phyloP scores from a whole-genome alignment of 352 stramenopile genomes.

The Phytophthora syringae region DNA sequence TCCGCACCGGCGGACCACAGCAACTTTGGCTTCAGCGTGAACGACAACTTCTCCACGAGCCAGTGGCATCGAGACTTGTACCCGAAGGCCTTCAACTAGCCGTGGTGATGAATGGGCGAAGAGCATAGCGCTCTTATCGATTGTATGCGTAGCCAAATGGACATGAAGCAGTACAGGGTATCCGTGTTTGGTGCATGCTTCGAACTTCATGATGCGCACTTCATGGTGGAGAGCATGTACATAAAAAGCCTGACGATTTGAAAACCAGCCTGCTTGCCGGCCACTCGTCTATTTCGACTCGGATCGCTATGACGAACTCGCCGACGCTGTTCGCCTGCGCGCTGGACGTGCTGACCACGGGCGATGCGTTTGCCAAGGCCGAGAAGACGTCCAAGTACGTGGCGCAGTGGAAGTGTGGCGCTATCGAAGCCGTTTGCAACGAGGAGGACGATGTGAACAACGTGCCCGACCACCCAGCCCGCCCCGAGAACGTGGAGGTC shows the following conservation, averaged over 20 bases:
- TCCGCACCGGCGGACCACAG: not conserved
- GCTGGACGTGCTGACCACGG: slow-evolving; percentile 49
- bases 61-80: slow-evolving; percentile 43
- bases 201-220: too few relatives aligned
- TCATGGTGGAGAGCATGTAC: too few relatives aligned
- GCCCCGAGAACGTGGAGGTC: slow-evolving; percentile 52
- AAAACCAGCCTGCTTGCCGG: not conserved
- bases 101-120: too few relatives aligned
- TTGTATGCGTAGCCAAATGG: too few relatives aligned
- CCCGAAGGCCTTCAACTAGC: slow-evolving; percentile 19
- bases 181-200: too few relatives aligned
- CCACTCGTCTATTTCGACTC: slow-evolving; percentile 17
- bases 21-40: slow-evolving; percentile 34
- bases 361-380: slow-evolving; percentile 43
- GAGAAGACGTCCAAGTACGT: slow-evolving; percentile 48
- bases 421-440: slow-evolving; percentile 30
- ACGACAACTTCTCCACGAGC: slow-evolving; percentile 41
- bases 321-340: slow-evolving; percentile 51
- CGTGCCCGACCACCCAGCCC: slow-evolving; percentile 51
- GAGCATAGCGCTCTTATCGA: too few relatives aligned
- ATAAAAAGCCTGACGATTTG: not conserved
- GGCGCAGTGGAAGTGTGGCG: slow-evolving; percentile 40
- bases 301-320: slow-evolving; percentile 11
- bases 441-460: slow-evolving; percentile 44
- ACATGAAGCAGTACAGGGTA: too few relatives aligned